Evolutionary conservation across 257 asterid species (phyloP).

Genomic region (Knoxia roxburghii): DNA sequence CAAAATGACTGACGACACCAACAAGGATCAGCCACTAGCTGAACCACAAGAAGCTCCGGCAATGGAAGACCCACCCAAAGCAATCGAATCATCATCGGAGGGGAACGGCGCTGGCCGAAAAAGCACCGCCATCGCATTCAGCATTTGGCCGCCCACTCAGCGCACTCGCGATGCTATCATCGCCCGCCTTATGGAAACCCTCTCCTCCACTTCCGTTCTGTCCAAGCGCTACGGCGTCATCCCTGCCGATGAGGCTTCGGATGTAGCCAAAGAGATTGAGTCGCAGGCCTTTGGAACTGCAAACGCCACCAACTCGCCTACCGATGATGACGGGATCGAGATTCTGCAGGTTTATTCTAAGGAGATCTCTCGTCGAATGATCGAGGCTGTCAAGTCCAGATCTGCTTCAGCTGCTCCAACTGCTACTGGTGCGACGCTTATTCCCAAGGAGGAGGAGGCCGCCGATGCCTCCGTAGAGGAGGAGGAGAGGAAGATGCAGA

Average conservation of each 20-base stretch:
- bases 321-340: slow-evolving; percentile 73
- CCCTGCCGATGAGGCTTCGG: slow-evolving; percentile 66
- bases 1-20: slow-evolving; percentile 7
- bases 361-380: slow-evolving; percentile 82
- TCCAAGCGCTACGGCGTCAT: slow-evolving; percentile 84
- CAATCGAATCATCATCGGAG: not conserved
- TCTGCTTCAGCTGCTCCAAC: slow-evolving; percentile 35
- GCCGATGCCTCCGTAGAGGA: slow-evolving; percentile 31
- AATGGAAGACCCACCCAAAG: slow-evolving; percentile 11
- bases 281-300: slow-evolving; percentile 60
- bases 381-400: slow-evolving; percentile 76
- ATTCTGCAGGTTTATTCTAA: slow-evolving; percentile 72
- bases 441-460: slow-evolving; percentile 39
- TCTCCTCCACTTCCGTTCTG: slow-evolving; percentile 64
- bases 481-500: slow-evolving; percentile 34
- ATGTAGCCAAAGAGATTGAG: slow-evolving; percentile 53
- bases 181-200: slow-evolving; percentile 67
- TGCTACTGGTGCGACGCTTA: slow-evolving; percentile 9
- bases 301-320: slow-evolving; percentile 29
- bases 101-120: slow-evolving; percentile 17
- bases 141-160: slow-evolving; percentile 88
- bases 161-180: slow-evolving; percentile 86
- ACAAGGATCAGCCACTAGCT: slow-evolving; percentile 4
- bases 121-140: slow-evolving; percentile 41
- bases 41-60: not conserved